These are phyloP conservation scores for Ophiostoma sp. DNA, from an alignment of 2,329 filamentous ascomycete genomes.

Conservation along the genomic window DNA sequence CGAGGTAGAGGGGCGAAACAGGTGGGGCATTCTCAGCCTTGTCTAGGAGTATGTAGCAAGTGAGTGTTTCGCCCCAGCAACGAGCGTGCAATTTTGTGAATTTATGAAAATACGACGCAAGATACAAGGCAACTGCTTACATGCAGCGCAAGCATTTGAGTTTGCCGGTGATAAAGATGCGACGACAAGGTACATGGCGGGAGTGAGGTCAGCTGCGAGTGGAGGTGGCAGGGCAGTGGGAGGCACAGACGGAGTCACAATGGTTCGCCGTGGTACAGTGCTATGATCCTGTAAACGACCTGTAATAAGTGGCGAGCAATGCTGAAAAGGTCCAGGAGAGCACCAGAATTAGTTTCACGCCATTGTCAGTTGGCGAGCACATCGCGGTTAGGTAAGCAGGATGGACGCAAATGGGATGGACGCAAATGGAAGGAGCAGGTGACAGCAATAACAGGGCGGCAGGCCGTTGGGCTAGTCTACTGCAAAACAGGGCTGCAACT, in stretches of 20 bases:
- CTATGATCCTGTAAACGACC: neutral
- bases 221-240: neutral
- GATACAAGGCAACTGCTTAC: neutral
- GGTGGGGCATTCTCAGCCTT: conserved; percentile 22
- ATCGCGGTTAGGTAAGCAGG: neutral
- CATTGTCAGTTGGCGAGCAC: neutral
- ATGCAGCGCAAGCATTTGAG: neutral
- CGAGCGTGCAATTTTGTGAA: neutral
- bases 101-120: neutral
- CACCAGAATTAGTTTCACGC: neutral
- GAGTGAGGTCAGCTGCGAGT: neutral
- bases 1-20: conserved; percentile 3
- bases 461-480: neutral
- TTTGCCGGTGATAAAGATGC: neutral
- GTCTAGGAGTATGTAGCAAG: conserved; percentile 7
- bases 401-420: neutral
- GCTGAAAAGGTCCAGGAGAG: neutral
- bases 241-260: neutral
- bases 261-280: neutral
- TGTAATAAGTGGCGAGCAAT: neutral
- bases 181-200: neutral
- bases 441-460: neutral
- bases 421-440: neutral
- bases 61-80: neutral
- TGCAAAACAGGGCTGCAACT: neutral